Evolutionary conservation across 371 early-diverging fungal genomes (phyloP), one percentile per base, ranked within the genome.

Genomic region (Mortierella sp.): DNA sequence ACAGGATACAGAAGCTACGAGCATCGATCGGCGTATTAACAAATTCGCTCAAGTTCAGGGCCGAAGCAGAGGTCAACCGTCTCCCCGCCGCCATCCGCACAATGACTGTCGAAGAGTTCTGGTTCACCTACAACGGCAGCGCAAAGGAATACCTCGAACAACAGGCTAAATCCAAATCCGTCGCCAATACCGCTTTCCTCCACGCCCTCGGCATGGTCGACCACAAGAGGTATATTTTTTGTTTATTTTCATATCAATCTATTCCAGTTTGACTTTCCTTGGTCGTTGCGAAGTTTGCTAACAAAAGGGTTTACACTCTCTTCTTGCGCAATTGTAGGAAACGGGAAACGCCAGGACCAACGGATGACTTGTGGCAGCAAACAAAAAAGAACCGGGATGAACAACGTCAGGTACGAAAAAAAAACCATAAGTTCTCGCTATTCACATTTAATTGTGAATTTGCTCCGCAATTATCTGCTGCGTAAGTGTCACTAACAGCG

Each of bases 31-130:
- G 60, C 1, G 84, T 83, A 18, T 41, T 83, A 58, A 68, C 78
- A 29, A 80, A 74, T 38, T 83, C 84, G 24, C 80, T 83, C 18
- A 74, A 75, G n/a, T 84, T 84, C 76, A 72, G 85, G 27, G 73
- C 76, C 14, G 85, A 84, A 44, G 78, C 78, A 14, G 85, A 84
- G 41, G 49, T 84, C 51, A 81, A 81, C 63, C 78, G 85, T 24
- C 55, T 84, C 3, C 85, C 85, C 0, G 73, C 81, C 16, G 78
- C 75, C 1, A 71, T 84, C 16, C 77, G 85, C 8, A 41, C 85
- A 38, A 78, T 84, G 85, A 84, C 78, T 21, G 78, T 84, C 12
- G 85, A 84, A 54, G 85, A 84, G n/a, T 84, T 72, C 63, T 84
- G 85, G 81, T 74, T 84, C 58, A 81, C 70, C 11, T 84, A 78